Evolutionary conservation across 306 rosid genomes (phyloP), one percentile per base, ranked within the genome.

Genomic region (Lotus japonicus): DNA sequence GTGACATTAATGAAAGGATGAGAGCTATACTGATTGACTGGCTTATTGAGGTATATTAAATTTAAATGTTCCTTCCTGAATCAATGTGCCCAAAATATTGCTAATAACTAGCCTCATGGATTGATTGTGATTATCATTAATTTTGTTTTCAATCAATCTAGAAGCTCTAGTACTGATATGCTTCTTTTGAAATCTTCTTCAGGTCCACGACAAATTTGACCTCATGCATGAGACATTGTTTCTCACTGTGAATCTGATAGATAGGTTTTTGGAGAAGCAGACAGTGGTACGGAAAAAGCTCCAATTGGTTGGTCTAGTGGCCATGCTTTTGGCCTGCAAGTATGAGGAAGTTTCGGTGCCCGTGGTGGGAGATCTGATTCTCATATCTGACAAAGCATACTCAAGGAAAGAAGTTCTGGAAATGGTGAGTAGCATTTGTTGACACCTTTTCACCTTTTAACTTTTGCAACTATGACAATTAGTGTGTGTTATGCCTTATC

Each of bases 281-380:
- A 59, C 80, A 16, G 85, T 90, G 5, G 79, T 87, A 16, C 88
- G 99, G 76, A 95, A 85, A 89, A 90, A 95, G 71, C 99, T 95
- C 78, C 99, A 95, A 74, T 70, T 95, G 82, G 97, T 95, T 66
- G 99, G 99, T 6, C 68, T 95, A 79, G 99, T 95, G 71, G 95
- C 97, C 33, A 87, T 95, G 99, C 99, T 95, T 45, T 78, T 95
- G 75, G 99, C 99, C 14, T 95, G 99, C 87, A 95, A 95, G 56
- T 95, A 95, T 54, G 99, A 95, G 73, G 99, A 95, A 59, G 99
- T 90, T 73, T 88, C 97, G 5, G 96, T 88, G 14, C 99, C 99
- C 31, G 79, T 90, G 17, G 95, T 95, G 0, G 89, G 88, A 7
- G 99, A 95, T 85, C 73, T 95, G 36, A 87, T 95, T 62, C 90